Conservation (phyloP, 1,284 basidiomycete genomes). For the Gomphus bonarii region DNA sequence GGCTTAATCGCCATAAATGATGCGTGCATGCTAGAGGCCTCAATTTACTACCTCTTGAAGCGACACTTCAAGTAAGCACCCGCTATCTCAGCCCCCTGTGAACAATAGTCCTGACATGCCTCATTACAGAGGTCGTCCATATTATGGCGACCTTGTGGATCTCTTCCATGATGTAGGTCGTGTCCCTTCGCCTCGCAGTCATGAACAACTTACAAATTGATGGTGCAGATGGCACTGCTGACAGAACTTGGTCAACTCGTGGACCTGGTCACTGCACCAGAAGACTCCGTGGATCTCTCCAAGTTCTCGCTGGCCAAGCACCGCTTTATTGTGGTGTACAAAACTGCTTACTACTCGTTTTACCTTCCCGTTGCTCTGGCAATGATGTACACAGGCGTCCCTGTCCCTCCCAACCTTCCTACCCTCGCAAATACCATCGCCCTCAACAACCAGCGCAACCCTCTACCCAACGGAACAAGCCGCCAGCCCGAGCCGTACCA, state of each 20-base stretch:
- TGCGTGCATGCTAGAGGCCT: constrained; percentile 90
- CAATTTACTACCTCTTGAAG: constrained; percentile 89
- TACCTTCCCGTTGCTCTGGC: constrained; percentile 96
- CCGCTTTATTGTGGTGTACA: constrained; percentile 91
- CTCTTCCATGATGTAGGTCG: constrained; percentile 9
- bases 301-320: constrained; percentile 79
- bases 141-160: constrained; percentile 10
- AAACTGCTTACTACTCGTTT: constrained; percentile 98
- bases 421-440: constrained; percentile 14
- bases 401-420: constrained; percentile 31
- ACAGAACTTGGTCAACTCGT: constrained; percentile 96
- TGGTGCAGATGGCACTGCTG: constrained; percentile 73
- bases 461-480: constrained; percentile 12
- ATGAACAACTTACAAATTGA: too few relatives aligned
- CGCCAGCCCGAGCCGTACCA: constrained; percentile 48
- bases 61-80: constrained; percentile 78
- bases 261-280: constrained; percentile 92
- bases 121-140: constrained; percentile 11
- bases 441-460: constrained; percentile 12
- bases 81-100: too few relatives aligned
- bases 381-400: constrained; percentile 69
- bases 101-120: constrained; percentile 43
- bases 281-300: constrained; percentile 77
- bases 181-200: not conserved
- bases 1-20: constrained; percentile 94